Percentiles rank a stretch among this genome's conserved stretches.
These are phyloP conservation scores for Arachis monticola DNA, from an alignment of 331 rosid genomes.

Conservation along the genomic window DNA sequence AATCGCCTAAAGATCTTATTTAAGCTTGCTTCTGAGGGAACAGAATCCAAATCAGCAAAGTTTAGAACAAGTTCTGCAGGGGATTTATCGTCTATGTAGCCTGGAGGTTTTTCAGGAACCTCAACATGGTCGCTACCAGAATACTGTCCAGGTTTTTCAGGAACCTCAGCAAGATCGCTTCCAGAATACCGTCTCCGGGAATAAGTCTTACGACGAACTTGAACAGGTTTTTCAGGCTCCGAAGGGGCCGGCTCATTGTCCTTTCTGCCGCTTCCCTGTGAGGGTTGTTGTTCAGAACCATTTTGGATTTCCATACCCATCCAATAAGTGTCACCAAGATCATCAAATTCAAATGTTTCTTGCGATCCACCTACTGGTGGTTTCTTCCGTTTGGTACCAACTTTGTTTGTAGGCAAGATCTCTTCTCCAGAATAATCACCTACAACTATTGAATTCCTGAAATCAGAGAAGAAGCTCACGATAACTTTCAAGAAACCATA, in stretches of 20 bases:
- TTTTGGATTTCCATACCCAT: slow-evolving; percentile 24
- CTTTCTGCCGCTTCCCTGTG: slow-evolving; percentile 31
- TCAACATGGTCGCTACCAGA: slow-evolving; percentile 26
- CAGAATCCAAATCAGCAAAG: slow-evolving; percentile 39
- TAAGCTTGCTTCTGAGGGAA: slow-evolving; percentile 36
- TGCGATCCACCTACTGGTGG: slow-evolving; percentile 21
- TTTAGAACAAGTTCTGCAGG: slow-evolving; percentile 40
- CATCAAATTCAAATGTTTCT: slow-evolving; percentile 32
- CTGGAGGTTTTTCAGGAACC: slow-evolving; percentile 38
- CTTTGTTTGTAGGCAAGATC: slow-evolving; percentile 22
- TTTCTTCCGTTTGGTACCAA: slow-evolving; percentile 35
- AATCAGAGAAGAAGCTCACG: slow-evolving; percentile 45
- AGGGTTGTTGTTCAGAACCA: slow-evolving; percentile 28
- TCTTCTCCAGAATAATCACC: slow-evolving; percentile 30
- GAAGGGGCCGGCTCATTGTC: slow-evolving; percentile 19
- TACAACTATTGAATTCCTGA: slow-evolving; percentile 41
- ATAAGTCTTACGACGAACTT: slow-evolving; percentile 30
- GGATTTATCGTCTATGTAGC: slow-evolving; percentile 34
- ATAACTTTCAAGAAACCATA: slow-evolving; percentile 40
- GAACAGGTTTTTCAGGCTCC: slow-evolving; percentile 30
- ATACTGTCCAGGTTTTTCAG: slow-evolving; percentile 25
- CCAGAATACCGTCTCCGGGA: slow-evolving; percentile 31
- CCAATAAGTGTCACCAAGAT: slow-evolving; percentile 17
- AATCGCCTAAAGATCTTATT: slow-evolving; percentile 41
- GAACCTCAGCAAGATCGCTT: slow-evolving; percentile 32